Evolutionary conservation across 441 rosid genomes (phyloP).

Genomic region (Breynia disticha): DNA sequence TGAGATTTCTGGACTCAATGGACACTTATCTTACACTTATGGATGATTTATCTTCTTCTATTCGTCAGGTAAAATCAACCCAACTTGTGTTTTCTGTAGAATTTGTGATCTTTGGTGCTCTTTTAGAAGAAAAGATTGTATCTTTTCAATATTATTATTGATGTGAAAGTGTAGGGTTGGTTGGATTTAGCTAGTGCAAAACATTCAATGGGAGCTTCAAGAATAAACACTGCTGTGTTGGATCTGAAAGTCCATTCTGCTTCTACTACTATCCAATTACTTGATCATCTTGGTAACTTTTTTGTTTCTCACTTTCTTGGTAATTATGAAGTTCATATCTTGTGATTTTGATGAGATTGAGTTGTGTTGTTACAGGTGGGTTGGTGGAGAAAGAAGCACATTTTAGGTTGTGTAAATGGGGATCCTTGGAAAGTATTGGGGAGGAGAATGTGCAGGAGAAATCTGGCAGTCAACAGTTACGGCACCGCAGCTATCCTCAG

Average conservation of each 20-base stretch:
- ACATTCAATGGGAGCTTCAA: slow-evolving; percentile 83
- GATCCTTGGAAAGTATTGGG: slow-evolving; percentile 24
- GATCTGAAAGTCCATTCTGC: slow-evolving; percentile 75
- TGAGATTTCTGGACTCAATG: slow-evolving; percentile 71
- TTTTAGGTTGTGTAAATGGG: slow-evolving; percentile 72
- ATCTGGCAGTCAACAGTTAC: slow-evolving; percentile 31
- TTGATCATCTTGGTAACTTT: slow-evolving; percentile 20
- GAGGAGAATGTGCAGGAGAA: slow-evolving; percentile 23
- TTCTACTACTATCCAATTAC: slow-evolving; percentile 48
- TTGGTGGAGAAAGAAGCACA: slow-evolving; percentile 35
- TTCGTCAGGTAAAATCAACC: slow-evolving; percentile 51
- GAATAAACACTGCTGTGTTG: slow-evolving; percentile 57
- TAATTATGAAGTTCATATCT: neutral
- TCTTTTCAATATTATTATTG: no score
- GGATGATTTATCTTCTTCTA: slow-evolving; percentile 53
- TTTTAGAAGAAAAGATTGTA: no score
- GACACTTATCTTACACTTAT: slow-evolving; percentile 47
- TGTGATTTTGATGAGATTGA: neutral
- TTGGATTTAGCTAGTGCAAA: slow-evolving; percentile 81
- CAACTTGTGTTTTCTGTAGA: neutral
- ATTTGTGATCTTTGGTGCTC: neutral
- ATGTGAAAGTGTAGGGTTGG: slow-evolving; percentile 58
- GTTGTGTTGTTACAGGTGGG: slow-evolving; percentile 27
- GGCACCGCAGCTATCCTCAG: slow-evolving; percentile 32
- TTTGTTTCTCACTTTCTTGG: neutral